These are phyloP conservation scores for Penicillium decumbens DNA, from an alignment of 2,329 filamentous ascomycete genomes.

Conservation along the genomic window DNA sequence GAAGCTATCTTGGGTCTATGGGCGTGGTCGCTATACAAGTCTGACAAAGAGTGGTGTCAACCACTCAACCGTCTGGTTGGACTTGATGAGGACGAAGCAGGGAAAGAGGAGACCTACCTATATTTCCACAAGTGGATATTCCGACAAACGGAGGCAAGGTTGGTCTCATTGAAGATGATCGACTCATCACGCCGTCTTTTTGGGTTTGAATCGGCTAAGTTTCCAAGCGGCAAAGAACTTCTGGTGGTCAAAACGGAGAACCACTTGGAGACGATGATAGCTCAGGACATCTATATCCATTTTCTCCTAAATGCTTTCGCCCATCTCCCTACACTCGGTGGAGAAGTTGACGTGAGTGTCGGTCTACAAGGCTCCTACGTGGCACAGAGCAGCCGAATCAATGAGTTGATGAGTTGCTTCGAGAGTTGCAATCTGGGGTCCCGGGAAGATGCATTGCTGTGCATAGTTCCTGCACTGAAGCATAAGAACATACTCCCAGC, in stretches of 20 bases:
- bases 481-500: slow-evolving; percentile 18
- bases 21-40: slow-evolving; percentile 29
- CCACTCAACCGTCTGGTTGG: slow-evolving; percentile 24
- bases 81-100: slow-evolving; percentile 18
- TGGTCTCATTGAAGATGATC: slow-evolving; percentile 18
- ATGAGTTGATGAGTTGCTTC: slow-evolving; percentile 26
- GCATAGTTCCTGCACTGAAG: slow-evolving; percentile 28
- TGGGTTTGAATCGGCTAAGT: slow-evolving; percentile 10
- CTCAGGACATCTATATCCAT: slow-evolving; percentile 34
- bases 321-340: slow-evolving; percentile 11
- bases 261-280: slow-evolving; percentile 25
- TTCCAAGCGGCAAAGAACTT: slow-evolving; percentile 14
- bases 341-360: slow-evolving; percentile 14
- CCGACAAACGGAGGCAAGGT: slow-evolving; percentile 20
- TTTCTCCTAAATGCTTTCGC: slow-evolving; percentile 22
- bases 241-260: slow-evolving; percentile 24
- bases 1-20: slow-evolving; percentile 35
- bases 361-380: slow-evolving; percentile 13
- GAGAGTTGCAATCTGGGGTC: slow-evolving; percentile 22
- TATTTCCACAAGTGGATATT: slow-evolving; percentile 34
- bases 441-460: slow-evolving; percentile 31
- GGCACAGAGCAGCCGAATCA: slow-evolving; percentile 19
- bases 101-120: slow-evolving; percentile 20
- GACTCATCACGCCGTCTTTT: slow-evolving; percentile 20
- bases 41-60: slow-evolving; percentile 13